Evolutionary conservation across 768 basidiomycete species (phyloP).

Genomic region (Psilocybe cyanescens): DNA sequence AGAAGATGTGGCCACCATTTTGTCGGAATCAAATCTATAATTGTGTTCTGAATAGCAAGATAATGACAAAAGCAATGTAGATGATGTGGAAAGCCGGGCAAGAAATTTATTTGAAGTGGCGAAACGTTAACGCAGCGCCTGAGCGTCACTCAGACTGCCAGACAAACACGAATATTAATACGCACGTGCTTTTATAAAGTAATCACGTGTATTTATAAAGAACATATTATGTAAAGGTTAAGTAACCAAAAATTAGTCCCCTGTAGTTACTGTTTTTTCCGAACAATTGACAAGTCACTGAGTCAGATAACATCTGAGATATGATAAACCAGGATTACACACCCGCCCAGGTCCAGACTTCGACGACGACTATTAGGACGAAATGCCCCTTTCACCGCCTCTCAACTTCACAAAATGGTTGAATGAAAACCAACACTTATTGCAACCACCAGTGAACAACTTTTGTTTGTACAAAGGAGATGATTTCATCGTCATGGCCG

Average conservation of each 20-base stretch:
- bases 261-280: too few species aligned
- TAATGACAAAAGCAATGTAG: too few species aligned
- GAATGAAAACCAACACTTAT: slow-evolving; percentile 72
- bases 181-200: slow-evolving; percentile 1
- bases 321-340: slow-evolving; percentile 6
- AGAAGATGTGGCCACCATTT: slow-evolving; percentile 39
- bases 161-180: slow-evolving; percentile 12
- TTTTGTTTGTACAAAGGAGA: slow-evolving; percentile 81
- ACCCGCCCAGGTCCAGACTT: background rate
- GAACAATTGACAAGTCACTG: too few species aligned
- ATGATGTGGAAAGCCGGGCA: too few species aligned
- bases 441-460: slow-evolving; percentile 94
- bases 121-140: background rate
- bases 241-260: too few species aligned
- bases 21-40: background rate
- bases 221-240: too few species aligned
- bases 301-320: background rate
- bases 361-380: background rate
- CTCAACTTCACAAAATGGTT: slow-evolving; percentile 94
- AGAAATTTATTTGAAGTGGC: too few species aligned
- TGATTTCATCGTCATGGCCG: slow-evolving; percentile 94
- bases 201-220: too few species aligned
- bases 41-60: too few species aligned
- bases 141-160: background rate
- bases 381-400: slow-evolving; percentile 78